phyloP scores from a whole-genome alignment of 345 rosid species.

The Lenwebbia sp. region DNA sequence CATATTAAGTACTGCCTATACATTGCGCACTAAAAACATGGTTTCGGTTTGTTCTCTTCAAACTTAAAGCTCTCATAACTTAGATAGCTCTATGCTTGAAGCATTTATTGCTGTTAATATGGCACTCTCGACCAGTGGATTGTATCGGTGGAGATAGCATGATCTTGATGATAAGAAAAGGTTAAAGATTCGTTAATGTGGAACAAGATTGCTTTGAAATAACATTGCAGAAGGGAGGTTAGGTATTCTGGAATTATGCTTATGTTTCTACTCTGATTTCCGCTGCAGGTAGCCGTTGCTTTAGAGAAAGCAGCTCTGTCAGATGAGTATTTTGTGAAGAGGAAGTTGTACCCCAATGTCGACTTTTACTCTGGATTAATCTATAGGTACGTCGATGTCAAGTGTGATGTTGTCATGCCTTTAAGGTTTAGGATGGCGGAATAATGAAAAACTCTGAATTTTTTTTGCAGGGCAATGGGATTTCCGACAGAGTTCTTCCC shows the following conservation, averaged over 20 bases:
- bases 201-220: neutral
- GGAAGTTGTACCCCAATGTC: constrained; percentile 93
- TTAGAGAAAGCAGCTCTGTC: constrained; percentile 95
- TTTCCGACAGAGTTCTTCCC: constrained; percentile 96
- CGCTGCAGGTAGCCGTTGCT: constrained; percentile 79
- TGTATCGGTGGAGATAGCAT: neutral
- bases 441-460: neutral
- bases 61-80: neutral
- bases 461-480: constrained; percentile 76
- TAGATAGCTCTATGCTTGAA: neutral
- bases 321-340: constrained; percentile 82
- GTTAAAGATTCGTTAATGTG: neutral
- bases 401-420: neutral
- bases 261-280: neutral
- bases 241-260: neutral
- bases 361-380: constrained; percentile 98
- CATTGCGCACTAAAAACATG: neutral
- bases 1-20: neutral
- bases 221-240: neutral
- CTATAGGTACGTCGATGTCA: constrained; percentile 43
- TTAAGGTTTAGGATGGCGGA: neutral
- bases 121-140: neutral
- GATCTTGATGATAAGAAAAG: neutral
- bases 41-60: neutral
- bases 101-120: neutral